Evolutionary conservation across 352 stramenopile genomes (phyloP).

Genomic region (Phytophthora syringae): DNA sequence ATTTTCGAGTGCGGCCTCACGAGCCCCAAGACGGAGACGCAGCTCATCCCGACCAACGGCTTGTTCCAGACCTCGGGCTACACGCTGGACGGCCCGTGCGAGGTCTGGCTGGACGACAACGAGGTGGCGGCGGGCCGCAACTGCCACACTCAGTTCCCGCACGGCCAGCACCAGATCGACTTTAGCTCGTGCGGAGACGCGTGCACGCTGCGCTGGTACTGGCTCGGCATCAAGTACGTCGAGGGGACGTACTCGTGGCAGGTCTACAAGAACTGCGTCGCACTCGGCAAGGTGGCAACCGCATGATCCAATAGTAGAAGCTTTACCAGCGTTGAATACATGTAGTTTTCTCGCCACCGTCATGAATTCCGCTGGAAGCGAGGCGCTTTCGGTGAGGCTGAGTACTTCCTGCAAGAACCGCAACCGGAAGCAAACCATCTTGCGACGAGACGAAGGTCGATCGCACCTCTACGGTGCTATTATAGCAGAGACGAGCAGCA

Average conservation of each 20-base stretch:
- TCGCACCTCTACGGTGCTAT: no score
- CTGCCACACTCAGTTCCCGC: slow-evolving; percentile 48
- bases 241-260: slow-evolving; percentile 65
- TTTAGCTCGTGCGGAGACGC: slow-evolving; percentile 52
- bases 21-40: slow-evolving; percentile 44
- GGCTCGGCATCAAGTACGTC: slow-evolving; percentile 59
- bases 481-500: no score
- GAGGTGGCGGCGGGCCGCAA: slow-evolving; percentile 47
- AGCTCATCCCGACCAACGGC: slow-evolving; percentile 53
- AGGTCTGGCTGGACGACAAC: slow-evolving; percentile 65
- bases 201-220: slow-evolving; percentile 62
- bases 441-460: no score
- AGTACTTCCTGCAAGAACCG: no score
- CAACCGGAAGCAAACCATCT: no score
- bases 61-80: slow-evolving; percentile 58
- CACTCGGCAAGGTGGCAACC: slow-evolving; percentile 21
- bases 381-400: no score
- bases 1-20: slow-evolving; percentile 66
- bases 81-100: slow-evolving; percentile 64
- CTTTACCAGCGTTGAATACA: no score
- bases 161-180: slow-evolving; percentile 49
- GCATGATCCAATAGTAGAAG: no score
- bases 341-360: no score
- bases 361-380: no score
- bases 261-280: slow-evolving; percentile 70